Percentiles rank a stretch among this genome's conserved stretches.
Evolutionary conservation across 2,329 filamentous ascomycete genomes (phyloP).

Genomic region (Colletotrichum filicis): DNA sequence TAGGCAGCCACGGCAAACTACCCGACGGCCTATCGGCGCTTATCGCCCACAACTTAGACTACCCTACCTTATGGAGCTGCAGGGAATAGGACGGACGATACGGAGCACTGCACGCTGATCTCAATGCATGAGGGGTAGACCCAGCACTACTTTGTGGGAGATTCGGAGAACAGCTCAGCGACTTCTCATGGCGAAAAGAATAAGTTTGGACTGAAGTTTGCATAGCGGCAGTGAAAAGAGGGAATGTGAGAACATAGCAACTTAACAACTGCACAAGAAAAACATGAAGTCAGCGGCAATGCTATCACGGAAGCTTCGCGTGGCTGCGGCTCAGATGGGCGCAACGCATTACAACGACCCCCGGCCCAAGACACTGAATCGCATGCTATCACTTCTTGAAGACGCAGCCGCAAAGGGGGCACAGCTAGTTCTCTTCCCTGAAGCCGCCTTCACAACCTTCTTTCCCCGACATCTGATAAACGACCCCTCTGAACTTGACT

Average conservation of each 20-base stretch:
- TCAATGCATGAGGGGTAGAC: neutral
- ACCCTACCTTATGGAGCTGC: neutral
- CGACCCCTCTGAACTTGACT: slow-evolving; percentile 54
- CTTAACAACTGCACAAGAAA: neutral
- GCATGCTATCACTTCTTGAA: slow-evolving; percentile 61
- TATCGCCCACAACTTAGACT: neutral
- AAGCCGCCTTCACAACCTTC: slow-evolving; percentile 67
- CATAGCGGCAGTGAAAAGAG: neutral
- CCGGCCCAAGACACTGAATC: slow-evolving; percentile 52
- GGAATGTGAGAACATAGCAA: neutral
- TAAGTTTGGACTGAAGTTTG: neutral
- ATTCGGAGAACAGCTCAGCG: neutral
- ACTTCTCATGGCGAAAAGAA: neutral
- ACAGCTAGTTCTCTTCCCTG: slow-evolving; percentile 63
- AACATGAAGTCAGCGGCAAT: neutral
- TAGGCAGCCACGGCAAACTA: slow-evolving; percentile 3
- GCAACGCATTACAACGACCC: slow-evolving; percentile 50
- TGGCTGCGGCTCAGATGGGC: slow-evolving; percentile 67
- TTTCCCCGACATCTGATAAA: slow-evolving; percentile 63
- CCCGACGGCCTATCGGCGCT: slow-evolving; percentile 16
- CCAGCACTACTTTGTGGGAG: neutral
- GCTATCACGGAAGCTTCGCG: slow-evolving; percentile 28
- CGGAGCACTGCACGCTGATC: neutral
- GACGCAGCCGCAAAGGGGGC: slow-evolving; percentile 55
- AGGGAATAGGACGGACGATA: neutral